Conservation (phyloP, 805 yeast genomes). For the Saccharomycopsis schoenii region DNA sequence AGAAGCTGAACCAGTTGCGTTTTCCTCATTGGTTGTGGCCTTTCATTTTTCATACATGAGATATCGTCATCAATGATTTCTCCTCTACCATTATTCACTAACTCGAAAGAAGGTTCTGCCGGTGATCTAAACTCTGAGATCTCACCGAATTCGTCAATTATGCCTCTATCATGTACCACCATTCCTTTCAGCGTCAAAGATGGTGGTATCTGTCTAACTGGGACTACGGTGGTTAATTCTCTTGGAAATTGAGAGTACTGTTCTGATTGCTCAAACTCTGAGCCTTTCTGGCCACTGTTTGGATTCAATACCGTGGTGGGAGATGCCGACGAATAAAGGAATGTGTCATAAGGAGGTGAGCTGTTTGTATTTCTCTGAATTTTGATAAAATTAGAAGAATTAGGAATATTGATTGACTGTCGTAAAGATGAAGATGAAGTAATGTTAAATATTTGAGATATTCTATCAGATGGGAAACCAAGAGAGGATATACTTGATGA, state of each 20-base stretch:
- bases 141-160: slow-evolving; percentile 7
- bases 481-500: not conserved
- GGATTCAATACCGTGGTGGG: not conserved
- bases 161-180: not conserved
- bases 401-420: not conserved
- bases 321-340: not conserved
- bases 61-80: not conserved
- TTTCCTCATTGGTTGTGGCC: not conserved
- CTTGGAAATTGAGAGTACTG: not conserved
- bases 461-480: not conserved
- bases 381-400: not conserved
- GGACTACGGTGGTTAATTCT: not conserved
- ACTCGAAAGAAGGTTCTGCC: not conserved
- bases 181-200: not conserved
- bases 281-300: not conserved
- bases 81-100: not conserved
- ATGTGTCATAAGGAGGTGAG: not conserved
- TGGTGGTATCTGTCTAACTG: not conserved
- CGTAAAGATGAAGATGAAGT: not conserved
- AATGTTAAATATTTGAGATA: not conserved
- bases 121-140: not conserved
- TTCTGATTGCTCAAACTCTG: not conserved
- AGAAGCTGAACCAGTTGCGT: not conserved
- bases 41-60: not conserved
- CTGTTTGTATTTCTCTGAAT: not conserved